Evolutionary conservation across 495 filamentous ascomycete species (phyloP).

Genomic region (Penicillium roqueforti): DNA sequence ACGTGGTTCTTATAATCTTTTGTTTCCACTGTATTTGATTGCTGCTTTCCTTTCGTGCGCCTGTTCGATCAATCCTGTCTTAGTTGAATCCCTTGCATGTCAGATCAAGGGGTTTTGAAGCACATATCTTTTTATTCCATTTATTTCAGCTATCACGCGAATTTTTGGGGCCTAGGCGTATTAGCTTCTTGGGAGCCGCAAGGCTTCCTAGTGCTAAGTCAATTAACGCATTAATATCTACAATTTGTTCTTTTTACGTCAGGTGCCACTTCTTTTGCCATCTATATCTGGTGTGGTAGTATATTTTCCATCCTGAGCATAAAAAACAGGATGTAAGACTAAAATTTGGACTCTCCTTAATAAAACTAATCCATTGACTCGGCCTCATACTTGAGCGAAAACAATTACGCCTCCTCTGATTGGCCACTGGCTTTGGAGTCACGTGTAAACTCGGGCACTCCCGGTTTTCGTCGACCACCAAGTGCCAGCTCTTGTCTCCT

Average conservation of each 20-base stretch:
- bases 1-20: conserved; percentile 24
- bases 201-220: not conserved
- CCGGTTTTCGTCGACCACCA: conserved; percentile 40
- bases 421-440: conserved; percentile 18
- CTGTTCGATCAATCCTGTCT: conserved; percentile 10
- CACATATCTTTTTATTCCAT: conserved; percentile 20
- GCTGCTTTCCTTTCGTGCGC: conserved; percentile 14
- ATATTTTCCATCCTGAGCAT: not conserved
- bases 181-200: conserved; percentile 12
- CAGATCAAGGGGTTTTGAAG: conserved; percentile 21
- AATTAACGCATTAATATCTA: not conserved
- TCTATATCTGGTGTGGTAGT: no score
- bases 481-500: conserved; percentile 27
- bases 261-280: no score
- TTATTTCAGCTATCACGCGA: conserved; percentile 4
- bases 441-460: conserved; percentile 20
- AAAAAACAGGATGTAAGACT: not conserved
- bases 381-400: not conserved
- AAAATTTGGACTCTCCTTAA: not conserved
- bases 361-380: not conserved
- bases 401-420: conserved; percentile 21
- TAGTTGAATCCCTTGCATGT: conserved; percentile 21
- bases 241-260: no score
- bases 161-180: conserved; percentile 5
- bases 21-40: conserved; percentile 29